Conservation (phyloP, 768 basidiomycete genomes). For the Lactifluus pinguis region DNA sequence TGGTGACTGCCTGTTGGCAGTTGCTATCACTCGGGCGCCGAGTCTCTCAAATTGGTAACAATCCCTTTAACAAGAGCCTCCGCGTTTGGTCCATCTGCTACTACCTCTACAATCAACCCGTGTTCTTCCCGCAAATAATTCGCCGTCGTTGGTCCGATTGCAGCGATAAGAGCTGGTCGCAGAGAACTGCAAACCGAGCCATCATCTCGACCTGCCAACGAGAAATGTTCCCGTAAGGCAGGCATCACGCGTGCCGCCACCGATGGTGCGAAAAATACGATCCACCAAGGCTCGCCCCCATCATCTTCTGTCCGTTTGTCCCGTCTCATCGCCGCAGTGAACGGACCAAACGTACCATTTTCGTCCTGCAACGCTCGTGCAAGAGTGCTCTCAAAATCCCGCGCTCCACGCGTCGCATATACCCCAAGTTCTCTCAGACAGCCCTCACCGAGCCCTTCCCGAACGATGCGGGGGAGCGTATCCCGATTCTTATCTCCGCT, state of each 20-base stretch:
- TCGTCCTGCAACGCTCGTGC: neutral
- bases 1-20: no score
- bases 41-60: neutral
- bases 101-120: constrained; percentile 42
- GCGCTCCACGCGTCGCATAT: constrained; percentile 57
- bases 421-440: constrained; percentile 48
- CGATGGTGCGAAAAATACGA: constrained; percentile 71
- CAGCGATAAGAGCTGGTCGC: constrained; percentile 32
- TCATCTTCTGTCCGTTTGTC: neutral
- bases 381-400: constrained; percentile 40
- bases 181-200: neutral
- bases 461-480: constrained; percentile 45
- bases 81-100: constrained; percentile 47
- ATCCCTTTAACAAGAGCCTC: constrained; percentile 32
- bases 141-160: constrained; percentile 63
- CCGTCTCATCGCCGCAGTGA: neutral
- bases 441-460: constrained; percentile 31
- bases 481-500: constrained; percentile 85
- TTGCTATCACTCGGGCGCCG: neutral
- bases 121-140: constrained; percentile 40
- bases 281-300: constrained; percentile 44
- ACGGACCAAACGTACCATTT: neutral
- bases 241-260: constrained; percentile 51
- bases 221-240: constrained; percentile 37
- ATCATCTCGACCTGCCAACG: constrained; percentile 22